Evolutionary conservation across 768 basidiomycete species (phyloP).

Genomic region (Pisolithus sp.): DNA sequence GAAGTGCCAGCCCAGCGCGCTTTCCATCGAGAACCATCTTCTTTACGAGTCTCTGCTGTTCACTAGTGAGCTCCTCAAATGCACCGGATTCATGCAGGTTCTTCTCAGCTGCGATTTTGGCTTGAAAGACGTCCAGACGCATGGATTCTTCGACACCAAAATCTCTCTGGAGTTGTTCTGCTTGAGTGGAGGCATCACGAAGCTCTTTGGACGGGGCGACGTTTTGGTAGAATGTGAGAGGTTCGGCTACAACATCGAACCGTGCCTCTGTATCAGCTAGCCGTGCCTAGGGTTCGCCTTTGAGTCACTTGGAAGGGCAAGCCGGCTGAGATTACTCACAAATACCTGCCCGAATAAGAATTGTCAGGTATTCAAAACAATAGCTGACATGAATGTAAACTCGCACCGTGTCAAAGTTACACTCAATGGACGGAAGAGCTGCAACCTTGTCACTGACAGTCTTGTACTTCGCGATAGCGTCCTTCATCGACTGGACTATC

Average conservation of each 20-base stretch:
- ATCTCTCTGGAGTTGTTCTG: slow-evolving; percentile 64
- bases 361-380: not conserved
- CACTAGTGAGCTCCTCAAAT: slow-evolving; percentile 55
- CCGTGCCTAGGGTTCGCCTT: slow-evolving; percentile 35
- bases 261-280: slow-evolving; percentile 58
- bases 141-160: slow-evolving; percentile 73
- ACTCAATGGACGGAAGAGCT: slow-evolving; percentile 47
- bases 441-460: slow-evolving; percentile 53
- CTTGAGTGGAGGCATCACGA: slow-evolving; percentile 74
- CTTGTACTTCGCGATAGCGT: slow-evolving; percentile 52
- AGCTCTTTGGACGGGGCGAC: slow-evolving; percentile 69
- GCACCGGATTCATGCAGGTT: slow-evolving; percentile 57
- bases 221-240: slow-evolving; percentile 75
- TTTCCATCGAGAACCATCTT: slow-evolving; percentile 76
- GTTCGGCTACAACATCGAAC: slow-evolving; percentile 46
- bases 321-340: slow-evolving; percentile 39
- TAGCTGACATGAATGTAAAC: not conserved
- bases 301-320: slow-evolving; percentile 11
- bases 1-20: slow-evolving; percentile 70
- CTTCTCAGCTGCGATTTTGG: slow-evolving; percentile 62
- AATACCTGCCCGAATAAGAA: slow-evolving; percentile 49
- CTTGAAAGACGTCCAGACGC: slow-evolving; percentile 74
- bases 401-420: slow-evolving; percentile 63
- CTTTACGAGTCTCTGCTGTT: slow-evolving; percentile 74
- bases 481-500: slow-evolving; percentile 49